Percentiles rank a stretch among this genome's conserved stretches.
Conservation (phyloP, 2,329 filamentous ascomycete genomes). For the Colletotrichum spinosum region DNA sequence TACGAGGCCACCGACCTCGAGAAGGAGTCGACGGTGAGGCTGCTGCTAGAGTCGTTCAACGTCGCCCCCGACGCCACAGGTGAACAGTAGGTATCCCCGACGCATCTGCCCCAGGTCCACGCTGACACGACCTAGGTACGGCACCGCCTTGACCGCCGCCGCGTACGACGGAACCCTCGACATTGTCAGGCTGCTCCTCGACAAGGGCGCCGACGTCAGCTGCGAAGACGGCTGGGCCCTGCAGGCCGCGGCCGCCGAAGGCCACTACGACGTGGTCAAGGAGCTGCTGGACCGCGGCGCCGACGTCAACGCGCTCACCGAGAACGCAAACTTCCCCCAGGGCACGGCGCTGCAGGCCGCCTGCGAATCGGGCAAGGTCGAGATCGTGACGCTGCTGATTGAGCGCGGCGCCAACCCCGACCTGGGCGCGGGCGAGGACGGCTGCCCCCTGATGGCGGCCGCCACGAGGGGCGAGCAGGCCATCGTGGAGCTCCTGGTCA, state of each 20-base stretch:
- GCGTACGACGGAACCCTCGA: conserved; percentile 50
- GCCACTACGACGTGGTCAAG: conserved; percentile 49
- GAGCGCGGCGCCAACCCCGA: conserved; percentile 52
- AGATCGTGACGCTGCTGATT: conserved; percentile 52
- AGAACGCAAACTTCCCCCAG: conserved; percentile 34
- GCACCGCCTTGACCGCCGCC: conserved; percentile 52
- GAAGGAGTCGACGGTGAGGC: conserved; percentile 49
- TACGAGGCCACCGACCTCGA: conserved; percentile 54
- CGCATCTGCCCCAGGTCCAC: not conserved
- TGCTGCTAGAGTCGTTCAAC: conserved; percentile 48
- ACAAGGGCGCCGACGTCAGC: conserved; percentile 42
- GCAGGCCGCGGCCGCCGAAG: conserved; percentile 50
- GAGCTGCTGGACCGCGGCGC: conserved; percentile 50
- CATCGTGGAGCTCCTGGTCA: conserved; percentile 50
- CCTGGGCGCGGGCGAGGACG: conserved; percentile 47
- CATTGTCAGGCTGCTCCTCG: conserved; percentile 29
- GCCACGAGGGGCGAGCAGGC: conserved; percentile 47
- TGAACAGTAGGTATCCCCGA: conserved; percentile 45
- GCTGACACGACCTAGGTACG: conserved; percentile 43
- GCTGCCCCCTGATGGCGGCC: conserved; percentile 52
- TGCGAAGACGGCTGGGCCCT: conserved; percentile 50
- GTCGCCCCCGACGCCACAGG: conserved; percentile 53
- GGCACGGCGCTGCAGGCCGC: conserved; percentile 55
- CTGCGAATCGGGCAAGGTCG: conserved; percentile 46
- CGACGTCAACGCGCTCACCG: conserved; percentile 26